Percentiles rank a stretch among this genome's conserved stretches.
Evolutionary conservation across 2,329 filamentous ascomycete genomes (phyloP).

Genomic region (Aspergillus ibericus): DNA sequence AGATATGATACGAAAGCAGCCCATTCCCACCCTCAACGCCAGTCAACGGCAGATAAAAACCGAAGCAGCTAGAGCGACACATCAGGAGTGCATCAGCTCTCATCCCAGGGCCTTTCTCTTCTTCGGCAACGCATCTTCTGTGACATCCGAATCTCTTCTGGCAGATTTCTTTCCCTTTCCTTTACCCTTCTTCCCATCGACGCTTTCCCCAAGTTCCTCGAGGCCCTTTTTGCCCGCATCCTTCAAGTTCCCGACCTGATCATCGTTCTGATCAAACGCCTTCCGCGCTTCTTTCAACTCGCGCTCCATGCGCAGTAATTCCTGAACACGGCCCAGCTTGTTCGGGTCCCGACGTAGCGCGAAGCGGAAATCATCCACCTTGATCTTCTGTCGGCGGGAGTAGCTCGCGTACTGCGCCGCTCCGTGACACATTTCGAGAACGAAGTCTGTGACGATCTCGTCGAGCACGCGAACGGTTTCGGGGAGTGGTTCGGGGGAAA

Average conservation of each 20-base stretch:
- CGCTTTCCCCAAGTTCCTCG: conserved; percentile 30
- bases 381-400: conserved; percentile 90
- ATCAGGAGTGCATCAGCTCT: background rate
- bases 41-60: background rate
- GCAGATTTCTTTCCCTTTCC: conserved; percentile 39
- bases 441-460: conserved; percentile 95
- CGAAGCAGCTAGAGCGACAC: background rate
- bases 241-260: conserved; percentile 40
- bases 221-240: conserved; percentile 38
- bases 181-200: conserved; percentile 35
- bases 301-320: conserved; percentile 84
- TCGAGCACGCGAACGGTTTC: conserved; percentile 85
- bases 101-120: conserved; percentile 30
- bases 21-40: conserved; percentile 12
- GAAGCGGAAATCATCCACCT: conserved; percentile 97
- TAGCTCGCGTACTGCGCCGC: conserved; percentile 83
- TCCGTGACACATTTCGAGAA: conserved; percentile 88
- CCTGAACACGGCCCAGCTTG: conserved; percentile 85
- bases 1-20: background rate
- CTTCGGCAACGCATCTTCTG: conserved; percentile 36
- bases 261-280: conserved; percentile 48
- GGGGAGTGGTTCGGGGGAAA: conserved; percentile 73
- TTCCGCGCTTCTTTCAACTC: conserved; percentile 82
- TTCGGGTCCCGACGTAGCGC: conserved; percentile 80
- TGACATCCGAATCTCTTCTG: conserved; percentile 35